Percentiles rank a stretch among this genome's conserved stretches.
Conservation (phyloP, 768 basidiomycete species). For the Xerocomellus amylosporus region DNA sequence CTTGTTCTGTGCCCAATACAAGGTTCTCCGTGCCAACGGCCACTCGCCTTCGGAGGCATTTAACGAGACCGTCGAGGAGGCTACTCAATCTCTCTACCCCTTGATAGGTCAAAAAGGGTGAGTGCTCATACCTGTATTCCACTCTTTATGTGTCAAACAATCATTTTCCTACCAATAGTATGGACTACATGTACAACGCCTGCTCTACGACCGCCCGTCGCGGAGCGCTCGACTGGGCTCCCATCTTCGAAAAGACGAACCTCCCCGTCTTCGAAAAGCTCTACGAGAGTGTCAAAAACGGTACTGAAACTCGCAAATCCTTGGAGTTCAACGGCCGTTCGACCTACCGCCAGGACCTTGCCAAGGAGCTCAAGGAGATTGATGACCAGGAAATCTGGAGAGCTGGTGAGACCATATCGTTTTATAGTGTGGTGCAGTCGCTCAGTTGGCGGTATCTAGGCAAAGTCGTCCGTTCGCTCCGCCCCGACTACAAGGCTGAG, state of each 20-base stretch:
- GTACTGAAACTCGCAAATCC: conserved; percentile 95
- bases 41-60: conserved; percentile 98
- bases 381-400: conserved; percentile 99
- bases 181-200: conserved; percentile 99
- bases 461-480: conserved; percentile 87
- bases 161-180: conserved; percentile 43
- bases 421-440: not conserved
- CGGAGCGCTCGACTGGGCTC: conserved; percentile 99
- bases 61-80: conserved; percentile 99
- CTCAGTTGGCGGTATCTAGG: conserved; percentile 38
- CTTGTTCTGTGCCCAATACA: conserved; percentile 98
- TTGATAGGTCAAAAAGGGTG: conserved; percentile 93
- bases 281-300: conserved; percentile 92
- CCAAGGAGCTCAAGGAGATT: conserved; percentile 89
- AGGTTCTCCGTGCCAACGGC: conserved; percentile 93
- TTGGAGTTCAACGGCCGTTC: conserved; percentile 92
- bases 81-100: conserved; percentile 98
- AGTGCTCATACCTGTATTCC: conserved; percentile 18
- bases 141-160: not conserved
- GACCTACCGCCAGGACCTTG: conserved; percentile 92
- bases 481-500: conserved; percentile 79
- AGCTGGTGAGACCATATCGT: conserved; percentile 55
- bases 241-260: conserved; percentile 93
- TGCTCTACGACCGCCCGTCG: conserved; percentile 99
- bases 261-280: conserved; percentile 91